Percentiles rank a stretch among this genome's conserved stretches.
These are phyloP conservation scores for Monotropa hypopitys DNA, from an alignment of 179 eudicot species.

Conservation along the genomic window DNA sequence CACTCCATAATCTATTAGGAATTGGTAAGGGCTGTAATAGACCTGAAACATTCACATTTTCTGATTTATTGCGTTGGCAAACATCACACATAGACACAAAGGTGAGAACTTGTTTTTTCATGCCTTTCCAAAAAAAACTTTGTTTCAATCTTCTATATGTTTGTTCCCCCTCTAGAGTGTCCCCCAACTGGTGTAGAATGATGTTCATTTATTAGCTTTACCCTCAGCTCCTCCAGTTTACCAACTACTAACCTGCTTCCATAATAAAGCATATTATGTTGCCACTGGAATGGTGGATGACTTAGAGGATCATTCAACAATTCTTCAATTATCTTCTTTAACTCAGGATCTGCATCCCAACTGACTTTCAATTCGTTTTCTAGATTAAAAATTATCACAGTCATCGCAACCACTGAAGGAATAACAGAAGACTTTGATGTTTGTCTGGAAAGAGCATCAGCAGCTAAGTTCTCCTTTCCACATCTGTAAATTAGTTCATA, in stretches of 20 bases:
- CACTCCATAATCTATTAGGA: not conserved
- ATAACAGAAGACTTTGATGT: fast-evolving
- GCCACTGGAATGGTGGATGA: too few species aligned
- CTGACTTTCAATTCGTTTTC: too few species aligned
- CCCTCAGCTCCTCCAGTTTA: too few species aligned
- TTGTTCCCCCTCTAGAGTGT: not conserved
- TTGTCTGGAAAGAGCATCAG: conserved; percentile 8
- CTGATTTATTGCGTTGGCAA: not conserved
- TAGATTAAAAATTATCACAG: too few species aligned
- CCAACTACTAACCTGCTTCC: too few species aligned
- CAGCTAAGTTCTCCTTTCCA: not conserved
- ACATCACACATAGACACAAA: not conserved
- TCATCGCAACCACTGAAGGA: not conserved
- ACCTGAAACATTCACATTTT: not conserved
- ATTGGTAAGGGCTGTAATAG: conserved; percentile 4
- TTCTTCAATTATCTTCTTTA: too few species aligned
- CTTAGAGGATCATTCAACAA: too few species aligned
- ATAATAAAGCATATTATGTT: too few species aligned
- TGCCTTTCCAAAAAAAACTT: not conserved
- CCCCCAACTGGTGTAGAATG: not conserved
- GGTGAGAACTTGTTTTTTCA: not conserved
- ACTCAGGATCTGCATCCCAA: too few species aligned
- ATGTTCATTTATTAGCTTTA: not conserved
- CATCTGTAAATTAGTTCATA: not conserved
- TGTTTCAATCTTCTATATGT: not conserved